Evolutionary conservation across 2,329 filamentous ascomycete genomes (phyloP), one percentile per base, ranked within the genome.

Genomic region (Aspergillus piperis): DNA sequence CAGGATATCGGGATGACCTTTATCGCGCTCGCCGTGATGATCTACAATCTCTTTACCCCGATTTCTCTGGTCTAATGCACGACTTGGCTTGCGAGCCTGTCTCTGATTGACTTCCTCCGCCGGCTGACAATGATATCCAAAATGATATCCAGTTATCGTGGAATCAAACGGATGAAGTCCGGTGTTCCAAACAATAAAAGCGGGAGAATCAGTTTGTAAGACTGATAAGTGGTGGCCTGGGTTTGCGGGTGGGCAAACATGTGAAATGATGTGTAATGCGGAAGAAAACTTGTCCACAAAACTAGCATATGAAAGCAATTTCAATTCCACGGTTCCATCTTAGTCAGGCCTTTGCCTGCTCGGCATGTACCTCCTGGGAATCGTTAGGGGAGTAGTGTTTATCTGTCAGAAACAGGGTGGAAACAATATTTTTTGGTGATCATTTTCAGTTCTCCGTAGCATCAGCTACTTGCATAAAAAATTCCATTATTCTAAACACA

Each of bases 211-310:
- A 41, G 54, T 59, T 62, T 55, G 61, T 44, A 61, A 58, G 58
- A 60, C 59, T 62, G 63, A 55, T 60, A 64, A 66, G 52, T 62
- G 65, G 66, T 64, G 64, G 63, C 67, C 63, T 70, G 64, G 62
- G 67, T 70, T 36, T 66, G 65, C 64, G 66, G 61, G 62, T 64
- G 67, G 64, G 66, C 62, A 64, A 61, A 58, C 58, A 60, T 66
- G 66, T 66, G 57, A 52, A 65, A 60, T 60, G 58, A 62, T 62
- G 62, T 68, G 67, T 66, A 64, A 64, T 66, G 59, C 53, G 57
- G 60, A 64, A 44, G 61, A 59, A 65, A 47, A 47, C 51, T 57
- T 52, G 57, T 58, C 49, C 54, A 61, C 41, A 48, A 36, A 49
- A 54, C 17, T 48, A 30, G 27, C 38, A 55, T 32, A 42, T 42